Evolutionary conservation across 225 moss, liverwort and hornwort species (phyloP).

Genomic region (Pleurozium schreberi): DNA sequence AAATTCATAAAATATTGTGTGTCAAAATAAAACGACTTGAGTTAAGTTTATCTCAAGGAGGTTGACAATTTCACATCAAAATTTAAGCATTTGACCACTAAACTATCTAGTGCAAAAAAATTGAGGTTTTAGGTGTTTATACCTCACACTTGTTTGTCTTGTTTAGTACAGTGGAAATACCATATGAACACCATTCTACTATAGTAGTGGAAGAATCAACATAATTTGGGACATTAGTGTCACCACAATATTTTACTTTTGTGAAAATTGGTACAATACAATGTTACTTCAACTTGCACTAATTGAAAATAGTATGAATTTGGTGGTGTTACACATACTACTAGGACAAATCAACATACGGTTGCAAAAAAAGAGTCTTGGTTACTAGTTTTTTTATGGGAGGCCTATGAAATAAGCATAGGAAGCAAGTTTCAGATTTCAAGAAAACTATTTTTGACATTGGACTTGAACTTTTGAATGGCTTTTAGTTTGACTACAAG

Average conservation of each 20-base stretch:
- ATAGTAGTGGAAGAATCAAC: background rate
- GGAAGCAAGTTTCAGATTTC: background rate
- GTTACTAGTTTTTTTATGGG: accelerated
- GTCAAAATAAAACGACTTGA: accelerated
- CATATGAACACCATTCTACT: too few species aligned
- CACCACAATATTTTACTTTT: too few species aligned
- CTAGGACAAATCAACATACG: background rate
- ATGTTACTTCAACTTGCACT: background rate
- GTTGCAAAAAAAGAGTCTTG: background rate
- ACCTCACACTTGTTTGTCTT: background rate
- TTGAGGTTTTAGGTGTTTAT: accelerated
- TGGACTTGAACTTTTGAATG: background rate
- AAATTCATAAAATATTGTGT: background rate
- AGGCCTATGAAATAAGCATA: accelerated
- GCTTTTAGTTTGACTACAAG: background rate
- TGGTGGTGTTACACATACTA: accelerated
- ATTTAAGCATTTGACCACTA: background rate
- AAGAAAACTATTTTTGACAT: background rate
- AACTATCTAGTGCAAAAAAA: background rate
- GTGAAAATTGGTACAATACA: too few species aligned
- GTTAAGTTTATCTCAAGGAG: accelerated
- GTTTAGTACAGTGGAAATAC: background rate
- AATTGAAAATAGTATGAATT: background rate
- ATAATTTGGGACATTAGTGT: background rate
- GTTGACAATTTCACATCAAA: background rate